Base-by-base conservation (phyloP, 768 basidiomycete species). In the Termitomyces sp. region DNA sequence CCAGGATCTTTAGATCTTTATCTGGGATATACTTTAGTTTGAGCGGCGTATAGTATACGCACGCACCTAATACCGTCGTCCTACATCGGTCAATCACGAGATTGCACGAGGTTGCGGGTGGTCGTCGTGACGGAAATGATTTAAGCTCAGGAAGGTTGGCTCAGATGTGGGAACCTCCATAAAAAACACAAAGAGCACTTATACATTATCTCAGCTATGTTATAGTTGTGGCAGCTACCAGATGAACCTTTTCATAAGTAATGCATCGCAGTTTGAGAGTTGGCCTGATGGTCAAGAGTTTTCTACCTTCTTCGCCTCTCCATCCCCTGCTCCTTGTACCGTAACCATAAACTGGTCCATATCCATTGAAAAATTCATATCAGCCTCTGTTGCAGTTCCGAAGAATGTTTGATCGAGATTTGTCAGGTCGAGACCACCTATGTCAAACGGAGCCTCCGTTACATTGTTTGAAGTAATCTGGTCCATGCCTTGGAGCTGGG, bases 321-420 rank as follows among this genome's bases (percentile, higher is more conserved):
- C 56, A 14, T 60, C 63, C 26, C 41, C 58, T 51, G 66, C 63
- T 51, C 60, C 59, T 49, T 64, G 54, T 17, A 58, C 57, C 69
- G 82, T 77, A 45, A 70, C 73, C 62, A 84, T 66, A 49, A 85
- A 71, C 17, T 75, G 73, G 43, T 81, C 80, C 79, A 85, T 80
- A 59, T 81, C 81, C 65, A 74, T 70, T 1, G 66, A 38, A 58
- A 82, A 74, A 57, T 69, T 73, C 67, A 83, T 73, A 35, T 74
- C 79, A 5, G 70, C n/a, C 42, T 69, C 66, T 44, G 67, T 57
- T 30, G 68, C 58, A 51, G 70, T 64, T 1, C 66, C 67, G 59
- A 78, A 78, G 56, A 82, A 79, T 38, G 70, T 69, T 24, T 73
- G 60, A 51, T 70, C 69, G 49, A 84, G 67, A 50, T 72, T 71